These are phyloP conservation scores for Exutisphaerella laricina DNA, from an alignment of 2,329 filamentous ascomycete species.

Conservation along the genomic window DNA sequence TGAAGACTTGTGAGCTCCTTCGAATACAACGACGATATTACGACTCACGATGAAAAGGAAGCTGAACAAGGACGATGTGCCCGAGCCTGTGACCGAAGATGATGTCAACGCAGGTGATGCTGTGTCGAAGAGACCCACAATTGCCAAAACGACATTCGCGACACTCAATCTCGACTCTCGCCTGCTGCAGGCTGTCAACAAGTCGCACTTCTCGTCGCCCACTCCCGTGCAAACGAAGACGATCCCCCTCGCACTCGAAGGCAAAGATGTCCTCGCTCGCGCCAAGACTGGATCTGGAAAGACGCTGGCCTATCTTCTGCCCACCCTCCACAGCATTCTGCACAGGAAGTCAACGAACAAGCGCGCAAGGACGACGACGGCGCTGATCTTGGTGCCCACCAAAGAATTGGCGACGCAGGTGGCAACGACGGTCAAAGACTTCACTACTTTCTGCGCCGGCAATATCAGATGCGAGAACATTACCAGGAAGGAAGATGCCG, in stretches of 20 bases:
- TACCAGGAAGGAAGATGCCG: conserved; percentile 82
- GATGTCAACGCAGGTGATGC: too few species aligned
- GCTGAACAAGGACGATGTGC: conserved; percentile 44
- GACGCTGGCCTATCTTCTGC: conserved; percentile 91
- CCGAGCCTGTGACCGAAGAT: conserved; percentile 29
- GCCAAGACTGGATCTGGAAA: conserved; percentile 96
- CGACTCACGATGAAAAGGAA: conserved; percentile 42
- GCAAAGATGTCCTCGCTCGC: conserved; percentile 83
- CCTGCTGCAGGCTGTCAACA: conserved; percentile 76
- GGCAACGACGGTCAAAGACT: conserved; percentile 66
- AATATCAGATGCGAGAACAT: conserved; percentile 78
- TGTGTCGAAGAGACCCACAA: conserved; percentile 6
- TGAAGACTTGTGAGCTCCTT: neutral
- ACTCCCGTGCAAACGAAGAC: conserved; percentile 84
- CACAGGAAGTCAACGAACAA: conserved; percentile 62
- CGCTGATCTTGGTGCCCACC: conserved; percentile 89
- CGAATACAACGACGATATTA: neutral
- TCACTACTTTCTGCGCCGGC: conserved; percentile 78
- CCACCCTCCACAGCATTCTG: conserved; percentile 77
- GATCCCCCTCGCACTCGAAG: conserved; percentile 80
- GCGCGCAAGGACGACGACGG: conserved; percentile 51
- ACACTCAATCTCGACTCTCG: conserved; percentile 76
- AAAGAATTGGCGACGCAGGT: conserved; percentile 93
- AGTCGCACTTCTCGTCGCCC: conserved; percentile 76
- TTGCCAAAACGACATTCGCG: conserved; percentile 55